These are phyloP conservation scores for Cenchrus purpureus DNA, from an alignment of 176 grass and related monocot species.

Conservation along the genomic window DNA sequence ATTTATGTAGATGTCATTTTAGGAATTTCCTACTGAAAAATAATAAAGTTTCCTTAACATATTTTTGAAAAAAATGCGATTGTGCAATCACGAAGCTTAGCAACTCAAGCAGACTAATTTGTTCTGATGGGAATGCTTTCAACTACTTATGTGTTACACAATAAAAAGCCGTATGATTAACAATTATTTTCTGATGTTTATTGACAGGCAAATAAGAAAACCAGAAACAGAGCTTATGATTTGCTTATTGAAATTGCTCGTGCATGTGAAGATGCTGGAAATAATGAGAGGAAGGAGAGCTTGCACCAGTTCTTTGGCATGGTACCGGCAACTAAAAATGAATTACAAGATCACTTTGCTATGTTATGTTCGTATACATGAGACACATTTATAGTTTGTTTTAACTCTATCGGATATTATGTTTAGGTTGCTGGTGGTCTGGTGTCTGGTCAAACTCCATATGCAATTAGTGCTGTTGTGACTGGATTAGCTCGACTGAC, in stretches of 20 bases:
- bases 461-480: slow-evolving; percentile 81
- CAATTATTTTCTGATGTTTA: slow-evolving; percentile 46
- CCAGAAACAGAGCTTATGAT: slow-evolving; percentile 92
- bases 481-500: slow-evolving; percentile 92
- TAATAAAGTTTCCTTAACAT: background rate
- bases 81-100: background rate
- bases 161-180: slow-evolving; percentile 17
- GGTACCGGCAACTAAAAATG: slow-evolving; percentile 50
- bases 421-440: slow-evolving; percentile 82
- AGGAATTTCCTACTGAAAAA: background rate
- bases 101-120: background rate
- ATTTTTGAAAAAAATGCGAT: background rate
- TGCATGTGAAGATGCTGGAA: slow-evolving; percentile 76
- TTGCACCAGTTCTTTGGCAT: slow-evolving; percentile 85
- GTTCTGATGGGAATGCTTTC: slow-evolving; percentile 20
- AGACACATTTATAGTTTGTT: background rate
- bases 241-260: slow-evolving; percentile 90
- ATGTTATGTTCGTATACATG: background rate
- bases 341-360: slow-evolving; percentile 11
- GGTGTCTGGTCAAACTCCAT: slow-evolving; percentile 67
- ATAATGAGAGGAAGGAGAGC: slow-evolving; percentile 61
- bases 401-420: slow-evolving; percentile 25
- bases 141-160: background rate
- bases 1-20: background rate
- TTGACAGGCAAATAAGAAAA: slow-evolving; percentile 89